A percentile compares a stretch with the other conserved stretches of the same genome.
Evolutionary conservation across 1,284 basidiomycete species (phyloP).

Genomic region (Athelia sp.): DNA sequence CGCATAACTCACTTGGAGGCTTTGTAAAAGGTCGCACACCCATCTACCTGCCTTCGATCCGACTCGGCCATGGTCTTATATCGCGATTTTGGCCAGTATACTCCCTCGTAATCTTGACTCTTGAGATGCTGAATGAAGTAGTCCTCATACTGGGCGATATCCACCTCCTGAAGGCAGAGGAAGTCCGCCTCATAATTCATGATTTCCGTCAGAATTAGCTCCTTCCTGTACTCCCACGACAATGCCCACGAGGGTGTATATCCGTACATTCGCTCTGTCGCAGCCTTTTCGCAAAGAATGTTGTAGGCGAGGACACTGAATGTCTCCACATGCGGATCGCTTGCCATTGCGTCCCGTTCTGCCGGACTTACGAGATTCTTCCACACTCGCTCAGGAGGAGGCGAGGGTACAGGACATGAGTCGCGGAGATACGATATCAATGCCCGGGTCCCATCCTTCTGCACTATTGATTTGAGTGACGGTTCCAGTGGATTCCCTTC

Average conservation of each 20-base stretch:
- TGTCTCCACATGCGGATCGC: constrained; percentile 60
- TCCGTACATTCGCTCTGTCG: constrained; percentile 88
- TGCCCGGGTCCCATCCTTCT: constrained; percentile 89
- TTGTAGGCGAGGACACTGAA: constrained; percentile 91
- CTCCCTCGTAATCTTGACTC: constrained; percentile 84
- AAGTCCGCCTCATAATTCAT: constrained; percentile 85
- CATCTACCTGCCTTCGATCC: constrained; percentile 89
- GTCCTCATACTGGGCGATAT: constrained; percentile 90
- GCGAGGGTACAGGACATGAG: constrained; percentile 75
- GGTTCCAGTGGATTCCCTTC: constrained; percentile 94
- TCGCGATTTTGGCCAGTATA: constrained; percentile 91
- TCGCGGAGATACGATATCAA: constrained; percentile 89
- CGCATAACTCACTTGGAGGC: constrained; percentile 66
- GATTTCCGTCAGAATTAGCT: constrained; percentile 86
- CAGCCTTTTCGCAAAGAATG: constrained; percentile 90
- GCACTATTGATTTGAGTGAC: constrained; percentile 73
- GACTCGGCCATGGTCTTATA: constrained; percentile 91
- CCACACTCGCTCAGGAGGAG: constrained; percentile 86
- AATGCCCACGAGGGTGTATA: constrained; percentile 98
- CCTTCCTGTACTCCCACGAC: constrained; percentile 92
- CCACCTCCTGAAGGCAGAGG: constrained; percentile 93
- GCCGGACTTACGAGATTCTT: constrained; percentile 66
- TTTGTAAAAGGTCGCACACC: constrained; percentile 97
- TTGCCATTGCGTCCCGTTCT: constrained; percentile 55
- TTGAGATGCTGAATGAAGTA: constrained; percentile 82